Conservation (phyloP, 805 yeast species). For the Ogataea haglerorum region DNA sequence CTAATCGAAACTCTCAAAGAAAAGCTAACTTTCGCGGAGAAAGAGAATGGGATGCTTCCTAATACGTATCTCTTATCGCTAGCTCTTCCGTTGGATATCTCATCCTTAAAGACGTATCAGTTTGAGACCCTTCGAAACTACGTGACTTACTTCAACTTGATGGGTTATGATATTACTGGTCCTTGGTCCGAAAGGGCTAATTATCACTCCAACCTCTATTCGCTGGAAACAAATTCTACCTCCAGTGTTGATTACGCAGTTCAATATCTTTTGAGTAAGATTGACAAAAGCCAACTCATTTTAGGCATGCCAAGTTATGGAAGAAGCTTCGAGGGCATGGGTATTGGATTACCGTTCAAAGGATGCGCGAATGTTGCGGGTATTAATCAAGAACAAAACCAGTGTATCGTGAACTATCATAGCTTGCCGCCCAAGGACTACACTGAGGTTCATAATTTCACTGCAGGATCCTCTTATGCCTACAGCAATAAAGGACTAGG, state of each 20-base stretch:
- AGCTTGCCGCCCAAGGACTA: slow-evolving; percentile 25
- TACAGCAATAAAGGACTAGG: slow-evolving; percentile 37
- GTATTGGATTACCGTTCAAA: slow-evolving; percentile 13
- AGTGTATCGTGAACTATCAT: slow-evolving; percentile 24
- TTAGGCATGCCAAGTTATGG: slow-evolving; percentile 93
- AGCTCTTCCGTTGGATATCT: slow-evolving; percentile 71
- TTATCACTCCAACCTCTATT: slow-evolving; percentile 68
- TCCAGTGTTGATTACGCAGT: slow-evolving; percentile 47
- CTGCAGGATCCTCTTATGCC: slow-evolving; percentile 53
- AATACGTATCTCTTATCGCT: slow-evolving; percentile 50
- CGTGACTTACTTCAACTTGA: slow-evolving; percentile 74
- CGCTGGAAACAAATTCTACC: slow-evolving; percentile 19
- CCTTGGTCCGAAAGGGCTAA: slow-evolving; percentile 62
- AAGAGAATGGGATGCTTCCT: slow-evolving; percentile 7
- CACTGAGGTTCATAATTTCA: slow-evolving; percentile 49
- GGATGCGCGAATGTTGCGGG: slow-evolving; percentile 21
- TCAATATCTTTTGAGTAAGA: slow-evolving; percentile 26
- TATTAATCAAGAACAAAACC: slow-evolving; percentile 11
- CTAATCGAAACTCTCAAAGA: slow-evolving; percentile 41
- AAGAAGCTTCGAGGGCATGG: slow-evolving; percentile 26
- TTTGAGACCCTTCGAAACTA: slow-evolving; percentile 53
- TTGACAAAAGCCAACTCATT: slow-evolving; percentile 44
- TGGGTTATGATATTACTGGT: slow-evolving; percentile 90
- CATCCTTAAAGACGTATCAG: slow-evolving; percentile 41
- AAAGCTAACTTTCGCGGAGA: slow-evolving; percentile 40